phyloP scores from a whole-genome alignment of 2,329 filamentous ascomycete species.

The Aspergillus flavus region DNA sequence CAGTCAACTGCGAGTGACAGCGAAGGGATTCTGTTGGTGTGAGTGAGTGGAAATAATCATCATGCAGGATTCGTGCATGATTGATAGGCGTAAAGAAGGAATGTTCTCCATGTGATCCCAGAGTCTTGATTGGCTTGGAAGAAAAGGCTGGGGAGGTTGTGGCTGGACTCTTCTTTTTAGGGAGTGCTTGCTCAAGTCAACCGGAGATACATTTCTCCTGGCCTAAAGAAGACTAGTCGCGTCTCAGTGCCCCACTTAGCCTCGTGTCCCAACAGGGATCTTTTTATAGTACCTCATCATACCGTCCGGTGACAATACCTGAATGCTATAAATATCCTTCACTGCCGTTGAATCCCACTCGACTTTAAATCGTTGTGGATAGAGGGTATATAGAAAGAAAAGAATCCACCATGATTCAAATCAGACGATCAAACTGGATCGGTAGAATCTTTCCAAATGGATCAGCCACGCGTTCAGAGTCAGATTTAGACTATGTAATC shows the following conservation, averaged over 20 bases:
- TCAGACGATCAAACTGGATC: not conserved
- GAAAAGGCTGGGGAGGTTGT: not conserved
- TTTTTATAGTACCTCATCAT: conserved; percentile 9
- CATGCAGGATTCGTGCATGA: conserved; percentile 5
- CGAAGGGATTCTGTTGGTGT: not conserved
- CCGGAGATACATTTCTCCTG: not conserved
- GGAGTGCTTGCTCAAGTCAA: no score
- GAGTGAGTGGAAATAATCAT: not conserved
- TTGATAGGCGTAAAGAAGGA: not conserved
- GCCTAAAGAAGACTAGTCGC: not conserved
- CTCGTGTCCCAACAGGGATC: conserved; percentile 5
- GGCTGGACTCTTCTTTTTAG: not conserved
- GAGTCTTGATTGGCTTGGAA: not conserved
- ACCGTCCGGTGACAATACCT: conserved; percentile 1
- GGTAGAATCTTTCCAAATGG: not conserved
- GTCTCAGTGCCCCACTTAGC: not conserved
- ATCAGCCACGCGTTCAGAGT: conserved; percentile 2
- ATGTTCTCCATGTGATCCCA: no score
- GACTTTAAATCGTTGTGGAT: no score
- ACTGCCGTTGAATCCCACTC: not conserved
- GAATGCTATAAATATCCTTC: conserved; percentile 8
- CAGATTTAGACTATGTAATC: not conserved
- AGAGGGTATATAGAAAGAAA: not conserved
- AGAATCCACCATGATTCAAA: conserved; percentile 1
- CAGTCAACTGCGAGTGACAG: conserved; percentile 4